A percentile compares a stretch with the other conserved stretches of the same genome.
These are phyloP conservation scores for Vitellaria paradoxa DNA, from an alignment of 179 eudicot species.

Conservation along the genomic window DNA sequence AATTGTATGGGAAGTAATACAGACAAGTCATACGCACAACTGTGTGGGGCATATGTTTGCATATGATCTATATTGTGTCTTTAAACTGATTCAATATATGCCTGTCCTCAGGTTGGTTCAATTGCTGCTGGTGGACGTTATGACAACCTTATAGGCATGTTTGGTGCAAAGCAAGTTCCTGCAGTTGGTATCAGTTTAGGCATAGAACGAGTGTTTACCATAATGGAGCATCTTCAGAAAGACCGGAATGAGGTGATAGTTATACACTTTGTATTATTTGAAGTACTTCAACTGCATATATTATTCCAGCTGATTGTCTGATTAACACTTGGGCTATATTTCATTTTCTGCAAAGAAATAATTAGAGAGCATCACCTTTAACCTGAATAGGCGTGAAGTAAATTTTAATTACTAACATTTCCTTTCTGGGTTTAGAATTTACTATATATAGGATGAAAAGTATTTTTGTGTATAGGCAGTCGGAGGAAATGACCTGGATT, in stretches of 20 bases:
- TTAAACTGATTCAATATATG: not conserved
- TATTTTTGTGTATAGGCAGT: too few relatives aligned
- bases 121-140: slow-evolving; percentile 99
- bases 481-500: too few relatives aligned
- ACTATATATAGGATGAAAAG: too few relatives aligned
- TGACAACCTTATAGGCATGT: slow-evolving; percentile 93
- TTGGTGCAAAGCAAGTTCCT: slow-evolving; percentile 87
- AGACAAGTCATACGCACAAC: not conserved
- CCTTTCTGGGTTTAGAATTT: too few relatives aligned
- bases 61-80: not conserved
- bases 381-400: too few relatives aligned
- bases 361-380: not conserved
- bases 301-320: not conserved
- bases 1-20: not conserved
- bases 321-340: not conserved
- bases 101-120: slow-evolving; percentile 76
- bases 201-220: slow-evolving; percentile 89
- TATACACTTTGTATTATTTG: not conserved
- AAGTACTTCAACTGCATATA: not conserved
- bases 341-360: not conserved
- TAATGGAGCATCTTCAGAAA: slow-evolving; percentile 87
- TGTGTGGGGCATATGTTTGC: not conserved
- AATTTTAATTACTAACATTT: too few relatives aligned
- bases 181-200: slow-evolving; percentile 95
- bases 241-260: slow-evolving; percentile 65